Conservation (phyloP, 129 eudicot species). For the Saposhnikovia divaricata region DNA sequence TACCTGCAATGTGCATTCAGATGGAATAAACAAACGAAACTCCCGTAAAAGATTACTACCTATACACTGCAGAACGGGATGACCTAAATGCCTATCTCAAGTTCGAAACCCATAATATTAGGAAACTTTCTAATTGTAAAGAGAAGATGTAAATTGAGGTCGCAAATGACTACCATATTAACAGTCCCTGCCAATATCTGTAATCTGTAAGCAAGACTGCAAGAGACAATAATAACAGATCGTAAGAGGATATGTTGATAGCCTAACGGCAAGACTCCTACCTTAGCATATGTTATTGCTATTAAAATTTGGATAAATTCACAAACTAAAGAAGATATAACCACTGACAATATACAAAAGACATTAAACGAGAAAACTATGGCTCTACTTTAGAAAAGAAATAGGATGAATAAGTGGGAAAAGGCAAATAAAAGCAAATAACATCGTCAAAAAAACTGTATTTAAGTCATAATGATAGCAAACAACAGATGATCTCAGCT, state of each 20-base stretch:
- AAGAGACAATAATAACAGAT: no score
- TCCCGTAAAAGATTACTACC: background rate
- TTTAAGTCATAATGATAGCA: slow-evolving; percentile 18
- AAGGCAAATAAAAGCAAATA: background rate
- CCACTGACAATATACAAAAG: background rate
- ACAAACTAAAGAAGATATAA: background rate
- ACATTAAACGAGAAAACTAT: background rate
- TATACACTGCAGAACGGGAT: background rate
- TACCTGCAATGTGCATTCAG: slow-evolving; percentile 19
- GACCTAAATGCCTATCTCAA: background rate
- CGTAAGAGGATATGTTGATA: no score
- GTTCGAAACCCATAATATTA: background rate
- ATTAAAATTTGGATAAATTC: no score
- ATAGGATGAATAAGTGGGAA: background rate
- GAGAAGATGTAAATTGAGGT: no score
- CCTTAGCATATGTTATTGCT: no score
- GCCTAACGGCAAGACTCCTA: no score
- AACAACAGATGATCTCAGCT: slow-evolving; percentile 93
- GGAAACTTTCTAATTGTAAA: no score
- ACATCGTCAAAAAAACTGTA: background rate
- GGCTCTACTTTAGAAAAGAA: background rate
- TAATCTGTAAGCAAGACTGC: no score
- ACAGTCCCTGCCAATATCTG: no score
- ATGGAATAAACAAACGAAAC: background rate
- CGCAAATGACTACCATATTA: no score